Conservation (phyloP, 768 basidiomycete species). For the Pleurotus citrinopileatus region DNA sequence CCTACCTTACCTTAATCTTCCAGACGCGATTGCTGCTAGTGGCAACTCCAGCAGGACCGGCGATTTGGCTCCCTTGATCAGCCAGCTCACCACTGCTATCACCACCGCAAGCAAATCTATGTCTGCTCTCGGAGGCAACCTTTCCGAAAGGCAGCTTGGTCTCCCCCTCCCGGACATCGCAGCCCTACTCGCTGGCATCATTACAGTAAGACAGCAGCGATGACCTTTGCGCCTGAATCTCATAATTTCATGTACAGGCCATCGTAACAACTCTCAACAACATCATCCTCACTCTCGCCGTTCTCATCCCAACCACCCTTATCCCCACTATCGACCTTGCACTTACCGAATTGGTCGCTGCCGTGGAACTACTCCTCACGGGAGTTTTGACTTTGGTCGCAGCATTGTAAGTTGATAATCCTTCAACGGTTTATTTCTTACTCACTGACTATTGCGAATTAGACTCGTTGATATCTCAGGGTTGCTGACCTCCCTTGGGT, state of each 20-base stretch:
- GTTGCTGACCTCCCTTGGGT: too few species aligned
- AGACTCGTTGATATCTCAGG: too few species aligned
- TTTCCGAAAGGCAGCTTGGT: conserved; percentile 10
- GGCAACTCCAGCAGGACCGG: conserved; percentile 18
- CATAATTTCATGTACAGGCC: not conserved
- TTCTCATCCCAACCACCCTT: not conserved
- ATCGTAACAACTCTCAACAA: not conserved
- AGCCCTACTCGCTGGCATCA: conserved; percentile 19
- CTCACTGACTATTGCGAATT: too few species aligned
- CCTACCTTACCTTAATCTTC: not conserved
- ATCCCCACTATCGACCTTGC: not conserved
- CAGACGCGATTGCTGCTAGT: conserved; percentile 10
- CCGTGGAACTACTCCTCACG: not conserved
- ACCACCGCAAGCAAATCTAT: conserved; percentile 19
- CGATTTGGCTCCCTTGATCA: conserved; percentile 19
- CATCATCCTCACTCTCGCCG: too few species aligned
- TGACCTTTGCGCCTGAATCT: not conserved
- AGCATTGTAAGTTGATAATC: not conserved
- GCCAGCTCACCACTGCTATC: conserved; percentile 19
- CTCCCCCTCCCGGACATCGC: conserved; percentile 20
- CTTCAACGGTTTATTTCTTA: too few species aligned
- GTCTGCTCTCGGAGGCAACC: conserved; percentile 14
- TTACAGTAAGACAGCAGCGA: conserved; percentile 18
- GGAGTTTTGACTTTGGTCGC: not conserved
- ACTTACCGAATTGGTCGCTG: not conserved